These are phyloP conservation scores for Scleroderma bovista DNA, from an alignment of 768 basidiomycete species.

Conservation along the genomic window DNA sequence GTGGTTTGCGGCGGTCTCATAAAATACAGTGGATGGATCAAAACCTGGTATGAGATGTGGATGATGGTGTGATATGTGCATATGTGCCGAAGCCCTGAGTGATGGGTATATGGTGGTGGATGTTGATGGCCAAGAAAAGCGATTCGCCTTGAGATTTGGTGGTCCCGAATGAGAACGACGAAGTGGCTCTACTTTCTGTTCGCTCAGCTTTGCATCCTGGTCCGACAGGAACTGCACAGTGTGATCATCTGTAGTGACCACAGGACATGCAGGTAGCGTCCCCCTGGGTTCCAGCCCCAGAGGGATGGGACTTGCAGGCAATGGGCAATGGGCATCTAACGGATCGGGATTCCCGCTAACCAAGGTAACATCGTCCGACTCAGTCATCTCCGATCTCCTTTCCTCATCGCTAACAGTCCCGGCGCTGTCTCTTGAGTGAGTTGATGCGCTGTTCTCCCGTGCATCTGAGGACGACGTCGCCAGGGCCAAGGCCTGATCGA, in stretches of 20 bases:
- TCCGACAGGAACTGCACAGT: background rate
- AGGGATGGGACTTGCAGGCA: slow-evolving; percentile 5
- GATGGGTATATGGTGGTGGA: slow-evolving; percentile 40
- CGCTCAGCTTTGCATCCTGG: slow-evolving; percentile 11
- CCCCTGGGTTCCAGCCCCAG: slow-evolving; percentile 18
- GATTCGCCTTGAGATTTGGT: slow-evolving; percentile 32
- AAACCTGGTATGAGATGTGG: slow-evolving; percentile 26
- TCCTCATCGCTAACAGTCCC: slow-evolving; percentile 68
- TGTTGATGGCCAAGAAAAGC: slow-evolving; percentile 36
- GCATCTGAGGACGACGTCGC: slow-evolving; percentile 62
- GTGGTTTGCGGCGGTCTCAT: slow-evolving; percentile 48
- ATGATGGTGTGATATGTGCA: slow-evolving; percentile 27
- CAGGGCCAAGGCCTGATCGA: slow-evolving; percentile 60
- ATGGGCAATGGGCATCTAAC: slow-evolving; percentile 7
- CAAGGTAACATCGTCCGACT: slow-evolving; percentile 63
- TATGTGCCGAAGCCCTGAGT: slow-evolving; percentile 37
- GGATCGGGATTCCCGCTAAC: slow-evolving; percentile 43
- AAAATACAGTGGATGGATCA: slow-evolving; percentile 59
- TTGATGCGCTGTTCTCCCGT: slow-evolving; percentile 46
- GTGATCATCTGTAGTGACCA: slow-evolving; percentile 5
- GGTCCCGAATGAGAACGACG: slow-evolving; percentile 43
- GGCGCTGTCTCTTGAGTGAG: slow-evolving; percentile 53
- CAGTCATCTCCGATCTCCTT: slow-evolving; percentile 48
- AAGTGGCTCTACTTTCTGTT: slow-evolving; percentile 34
- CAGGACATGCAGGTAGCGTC: slow-evolving; percentile 17